Percentiles rank a stretch among this genome's conserved stretches.
phyloP scores from a whole-genome alignment of 495 filamentous ascomycete genomes.

The Darksidea phi region DNA sequence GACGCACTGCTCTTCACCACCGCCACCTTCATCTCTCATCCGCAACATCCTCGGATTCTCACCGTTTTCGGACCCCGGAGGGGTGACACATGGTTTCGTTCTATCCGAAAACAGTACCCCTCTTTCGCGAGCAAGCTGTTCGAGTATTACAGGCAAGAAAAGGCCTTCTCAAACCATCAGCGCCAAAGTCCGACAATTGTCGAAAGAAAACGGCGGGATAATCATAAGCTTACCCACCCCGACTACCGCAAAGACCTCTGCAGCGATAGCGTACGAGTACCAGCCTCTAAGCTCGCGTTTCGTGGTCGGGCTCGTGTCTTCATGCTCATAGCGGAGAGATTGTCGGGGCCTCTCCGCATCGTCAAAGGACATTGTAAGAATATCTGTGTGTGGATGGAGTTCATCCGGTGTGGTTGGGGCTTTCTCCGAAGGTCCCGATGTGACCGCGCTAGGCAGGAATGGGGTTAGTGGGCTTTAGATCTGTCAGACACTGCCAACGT shows the following conservation, averaged over 20 bases:
- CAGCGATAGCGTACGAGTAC: conserved; percentile 27
- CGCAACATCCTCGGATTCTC: conserved; percentile 2
- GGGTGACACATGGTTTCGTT: conserved; percentile 59
- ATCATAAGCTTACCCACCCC: conserved; percentile 18
- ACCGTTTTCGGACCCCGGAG: conserved; percentile 3
- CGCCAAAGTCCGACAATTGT: neutral
- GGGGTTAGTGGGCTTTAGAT: too few relatives aligned
- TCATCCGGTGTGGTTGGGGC: too few relatives aligned
- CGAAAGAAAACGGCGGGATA: neutral
- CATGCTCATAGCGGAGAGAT: conserved; percentile 5
- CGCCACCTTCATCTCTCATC: neutral
- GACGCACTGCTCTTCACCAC: conserved; percentile 47
- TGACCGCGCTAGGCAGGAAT: too few relatives aligned
- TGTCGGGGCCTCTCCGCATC: conserved; percentile 11
- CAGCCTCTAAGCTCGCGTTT: conserved; percentile 22
- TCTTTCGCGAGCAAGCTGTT: conserved; percentile 84
- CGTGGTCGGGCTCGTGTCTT: conserved; percentile 24
- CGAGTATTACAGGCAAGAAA: conserved; percentile 78
- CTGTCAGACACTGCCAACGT: too few relatives aligned
- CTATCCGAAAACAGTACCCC: conserved; percentile 78
- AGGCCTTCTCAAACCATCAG: conserved; percentile 20
- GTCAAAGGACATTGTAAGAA: conserved; percentile 19
- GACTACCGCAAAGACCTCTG: conserved; percentile 32
- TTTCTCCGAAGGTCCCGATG: too few relatives aligned
- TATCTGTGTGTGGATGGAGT: too few relatives aligned